Evolutionary conservation across 116 monocot genomes (phyloP).

Genomic region (Cymodocea nodosa): DNA sequence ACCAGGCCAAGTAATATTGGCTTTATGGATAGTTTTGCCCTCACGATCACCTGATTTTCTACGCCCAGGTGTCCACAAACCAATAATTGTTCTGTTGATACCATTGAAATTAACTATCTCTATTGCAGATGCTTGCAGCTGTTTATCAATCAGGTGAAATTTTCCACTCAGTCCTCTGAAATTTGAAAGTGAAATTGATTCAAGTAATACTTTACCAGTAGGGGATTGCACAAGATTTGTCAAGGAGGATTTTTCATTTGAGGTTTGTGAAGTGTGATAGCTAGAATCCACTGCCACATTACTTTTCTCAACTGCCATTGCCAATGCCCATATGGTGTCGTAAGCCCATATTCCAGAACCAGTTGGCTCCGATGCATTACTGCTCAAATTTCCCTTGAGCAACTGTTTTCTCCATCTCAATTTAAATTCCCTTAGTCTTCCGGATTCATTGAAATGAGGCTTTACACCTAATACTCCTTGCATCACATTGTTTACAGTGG

Average conservation of each 20-base stretch:
- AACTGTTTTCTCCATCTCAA: constrained; percentile 28
- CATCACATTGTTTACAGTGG: constrained; percentile 25
- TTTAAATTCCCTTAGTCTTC: constrained; percentile 8
- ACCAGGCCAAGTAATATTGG: constrained; percentile 32
- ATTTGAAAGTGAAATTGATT: constrained; percentile 5
- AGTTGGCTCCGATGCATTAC: constrained; percentile 7
- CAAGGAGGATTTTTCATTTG: background rate
- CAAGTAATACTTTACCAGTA: constrained; percentile 10
- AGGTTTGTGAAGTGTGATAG: background rate
- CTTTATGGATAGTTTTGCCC: constrained; percentile 3
- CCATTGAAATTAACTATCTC: constrained; percentile 31
- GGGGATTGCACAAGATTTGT: constrained; percentile 10
- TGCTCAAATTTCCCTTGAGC: background rate
- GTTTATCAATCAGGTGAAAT: constrained; percentile 15
- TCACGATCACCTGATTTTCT: background rate
- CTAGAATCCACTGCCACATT: background rate
- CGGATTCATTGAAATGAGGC: constrained; percentile 17
- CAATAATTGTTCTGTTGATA: constrained; percentile 2
- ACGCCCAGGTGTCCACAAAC: constrained; percentile 3
- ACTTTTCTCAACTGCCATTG: constrained; percentile 30
- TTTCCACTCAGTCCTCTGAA: constrained; percentile 26
- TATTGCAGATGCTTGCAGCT: constrained; percentile 17
- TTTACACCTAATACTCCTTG: constrained; percentile 38
- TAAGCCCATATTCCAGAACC: constrained; percentile 35
- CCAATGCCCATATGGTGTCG: constrained; percentile 45